Evolutionary conservation across 23 red algal species (phyloP), one percentile per base, ranked within the genome.

Genomic region (Agarophyton chilense): DNA sequence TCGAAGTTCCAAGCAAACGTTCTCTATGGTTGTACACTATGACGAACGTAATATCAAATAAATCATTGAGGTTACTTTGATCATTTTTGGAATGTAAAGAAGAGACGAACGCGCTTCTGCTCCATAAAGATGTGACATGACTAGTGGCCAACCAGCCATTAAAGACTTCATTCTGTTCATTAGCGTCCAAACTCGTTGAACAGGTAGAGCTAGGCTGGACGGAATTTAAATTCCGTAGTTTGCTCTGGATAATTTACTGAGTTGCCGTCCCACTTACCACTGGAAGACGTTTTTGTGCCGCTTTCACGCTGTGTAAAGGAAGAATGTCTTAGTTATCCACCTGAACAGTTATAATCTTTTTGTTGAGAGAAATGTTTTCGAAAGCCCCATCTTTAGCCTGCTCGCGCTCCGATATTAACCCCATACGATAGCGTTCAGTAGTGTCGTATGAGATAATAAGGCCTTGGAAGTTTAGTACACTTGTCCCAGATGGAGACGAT

Each of bases 271-370:
- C 77, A 55, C 51, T 81, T 35, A 81, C 28, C 6, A 81, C 6
- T 7, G 77, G 53, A 2, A 33, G 33, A 35, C 6, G 24, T 13
- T 81, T 81, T 60, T 24, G 50, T 19, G 49, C 10, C n/a, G 52
- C 52, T 40, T 81, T 81, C 9, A 81, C 51, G 19, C 49, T 58
- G 52, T 81, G 77, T 50, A 81, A 34, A 4, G 77, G 77, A 2
- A 57, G 8, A 9, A 79, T 54, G 31, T 79, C 26, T 49, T 34
- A 61, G 31, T 81, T 81, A 13, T 81, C 16, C 3, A 81, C 61
- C 52, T 81, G 51, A 61, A 81, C 31, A 6, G 51, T 81, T 4
- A 83, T 6, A 44, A 66, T n/a, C 4, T 13, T 13, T 21, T 65
- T 7, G 18, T 7, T 16, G 3, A 83, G 0, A 8, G 2, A 14